Percentiles rank a stretch among this genome's conserved stretches.
These are phyloP conservation scores for Penicillium verhagenii DNA, from an alignment of 495 filamentous ascomycete genomes.

Conservation along the genomic window DNA sequence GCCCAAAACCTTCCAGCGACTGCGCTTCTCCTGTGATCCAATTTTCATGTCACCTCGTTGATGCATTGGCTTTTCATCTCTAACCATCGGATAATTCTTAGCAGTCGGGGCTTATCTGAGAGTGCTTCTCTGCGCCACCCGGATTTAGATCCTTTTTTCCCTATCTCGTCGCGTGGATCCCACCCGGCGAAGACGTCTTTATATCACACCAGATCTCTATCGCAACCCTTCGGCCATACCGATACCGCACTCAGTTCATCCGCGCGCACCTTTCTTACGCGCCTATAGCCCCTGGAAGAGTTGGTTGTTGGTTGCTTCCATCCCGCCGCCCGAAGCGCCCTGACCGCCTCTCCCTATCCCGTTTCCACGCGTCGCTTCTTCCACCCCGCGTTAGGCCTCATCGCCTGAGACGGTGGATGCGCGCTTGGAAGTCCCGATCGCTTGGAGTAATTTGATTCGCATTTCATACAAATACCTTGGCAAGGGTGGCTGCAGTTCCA, in stretches of 20 bases:
- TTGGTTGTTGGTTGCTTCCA: background rate
- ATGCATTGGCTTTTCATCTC: background rate
- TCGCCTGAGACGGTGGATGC: slow-evolving; percentile 41
- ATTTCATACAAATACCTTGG: slow-evolving; percentile 27
- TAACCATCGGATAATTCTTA: slow-evolving; percentile 6
- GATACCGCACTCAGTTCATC: slow-evolving; percentile 1
- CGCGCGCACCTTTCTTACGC: slow-evolving; percentile 11
- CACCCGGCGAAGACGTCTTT: slow-evolving; percentile 10
- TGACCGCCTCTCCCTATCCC: slow-evolving; percentile 18
- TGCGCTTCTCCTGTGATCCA: slow-evolving; percentile 25
- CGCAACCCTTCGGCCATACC: slow-evolving; percentile 8
- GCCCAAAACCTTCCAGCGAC: slow-evolving; percentile 27
- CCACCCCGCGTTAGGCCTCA: slow-evolving; percentile 31
- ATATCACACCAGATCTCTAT: slow-evolving; percentile 14
- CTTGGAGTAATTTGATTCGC: slow-evolving; percentile 17
- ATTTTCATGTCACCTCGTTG: slow-evolving; percentile 6
- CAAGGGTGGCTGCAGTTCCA: slow-evolving; percentile 39
- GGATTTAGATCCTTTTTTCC: slow-evolving; percentile 63
- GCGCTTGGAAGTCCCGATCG: slow-evolving; percentile 24
- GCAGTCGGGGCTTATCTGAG: slow-evolving; percentile 5
- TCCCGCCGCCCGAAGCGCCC: slow-evolving; percentile 10
- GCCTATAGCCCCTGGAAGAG: slow-evolving; percentile 8
- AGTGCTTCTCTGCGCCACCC: slow-evolving; percentile 15
- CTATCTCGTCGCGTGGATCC: slow-evolving; percentile 60
- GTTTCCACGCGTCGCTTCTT: slow-evolving; percentile 30